These are phyloP conservation scores for Rhodamnia rubescens DNA, from an alignment of 345 rosid genomes.

Conservation along the genomic window DNA sequence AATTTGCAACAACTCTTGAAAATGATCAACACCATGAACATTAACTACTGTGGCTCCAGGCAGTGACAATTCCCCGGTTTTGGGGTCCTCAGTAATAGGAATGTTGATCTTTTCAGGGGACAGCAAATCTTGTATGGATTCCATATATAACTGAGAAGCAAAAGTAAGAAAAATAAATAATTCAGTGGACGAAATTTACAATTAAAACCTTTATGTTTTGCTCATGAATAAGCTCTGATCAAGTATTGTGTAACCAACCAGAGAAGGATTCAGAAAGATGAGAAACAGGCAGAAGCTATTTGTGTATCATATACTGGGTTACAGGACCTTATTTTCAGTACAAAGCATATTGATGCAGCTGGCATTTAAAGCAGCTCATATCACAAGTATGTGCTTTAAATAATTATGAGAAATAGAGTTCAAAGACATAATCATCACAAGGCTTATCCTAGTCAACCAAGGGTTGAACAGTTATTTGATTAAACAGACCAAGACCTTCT, in stretches of 20 bases:
- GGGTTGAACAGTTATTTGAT: not conserved
- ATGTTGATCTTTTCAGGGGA: slow-evolving; percentile 70
- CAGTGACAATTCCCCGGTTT: slow-evolving; percentile 73
- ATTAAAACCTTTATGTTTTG: not conserved
- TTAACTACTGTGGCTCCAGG: slow-evolving; percentile 57
- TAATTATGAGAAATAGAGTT: not conserved
- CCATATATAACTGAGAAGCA: slow-evolving; percentile 72
- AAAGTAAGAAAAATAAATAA: not conserved
- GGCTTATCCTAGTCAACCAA: not conserved
- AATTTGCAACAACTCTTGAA: slow-evolving; percentile 62
- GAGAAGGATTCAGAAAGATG: not conserved
- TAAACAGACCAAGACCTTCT: not conserved
- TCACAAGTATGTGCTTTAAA: not conserved
- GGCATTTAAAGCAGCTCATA: not conserved
- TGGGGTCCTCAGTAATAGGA: slow-evolving; percentile 67
- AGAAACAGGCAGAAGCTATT: not conserved
- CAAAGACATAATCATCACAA: not conserved
- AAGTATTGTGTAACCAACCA: not conserved
- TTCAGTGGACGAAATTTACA: not conserved
- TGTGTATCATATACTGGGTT: not conserved
- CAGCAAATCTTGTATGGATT: slow-evolving; percentile 85
- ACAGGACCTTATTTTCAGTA: not conserved
- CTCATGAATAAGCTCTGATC: not conserved
- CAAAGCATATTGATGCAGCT: not conserved
- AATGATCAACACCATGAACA: slow-evolving; percentile 56